Base-by-base conservation (phyloP, 805 yeast species). In the Candida hungchunana region DNA sequence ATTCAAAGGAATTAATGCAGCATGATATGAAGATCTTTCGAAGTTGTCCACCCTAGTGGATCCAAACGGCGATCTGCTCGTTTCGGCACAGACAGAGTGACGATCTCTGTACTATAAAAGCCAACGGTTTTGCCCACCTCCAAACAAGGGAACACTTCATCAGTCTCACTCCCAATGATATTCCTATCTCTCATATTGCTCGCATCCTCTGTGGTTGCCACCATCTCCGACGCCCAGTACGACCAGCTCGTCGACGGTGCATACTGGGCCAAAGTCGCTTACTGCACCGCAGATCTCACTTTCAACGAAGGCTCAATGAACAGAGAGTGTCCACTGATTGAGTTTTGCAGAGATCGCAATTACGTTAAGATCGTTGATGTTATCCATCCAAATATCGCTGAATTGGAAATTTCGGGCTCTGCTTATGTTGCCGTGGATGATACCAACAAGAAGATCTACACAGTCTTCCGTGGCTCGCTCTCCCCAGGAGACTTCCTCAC, bases 391-490 rank as follows among this genome's bases (percentile, higher is more conserved):
- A 27, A 32, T 13, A 15, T 44, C 6, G 30, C 23, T 5, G 36
- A 63, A 17, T 51, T 65, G 42, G 69, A 71, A 19, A 69, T 70
- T 13, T 57, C 61, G 1, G 81, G 84, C 1, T 64, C 78, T 4
- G 84, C 84, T 0, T 71, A 57, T 49, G 64, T 75, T 18, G 74
- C 76, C 11, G 60, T 69, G 8, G 82, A 78, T 51, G 68, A 66
- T 41, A 43, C 45, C 3, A 50, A 55, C 18, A 51, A 65, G 32
- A 64, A 69, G 30, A 58, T 82, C 6, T 55, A 72, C 18, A 55
- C 78, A 31, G 73, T 67, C 0, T 79, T 78, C 48, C 67, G 87
- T 57, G 93, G 93, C 6, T 75, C 88, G 0, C 60, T 76, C 2
- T 66, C 79, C 7, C 50, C 65, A 14, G 64, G 68, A 31, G 90